Percentiles rank a stretch among this genome's conserved stretches.
These are phyloP conservation scores for Acacia crassicarpa DNA, from an alignment of 306 rosid species.

Conservation along the genomic window DNA sequence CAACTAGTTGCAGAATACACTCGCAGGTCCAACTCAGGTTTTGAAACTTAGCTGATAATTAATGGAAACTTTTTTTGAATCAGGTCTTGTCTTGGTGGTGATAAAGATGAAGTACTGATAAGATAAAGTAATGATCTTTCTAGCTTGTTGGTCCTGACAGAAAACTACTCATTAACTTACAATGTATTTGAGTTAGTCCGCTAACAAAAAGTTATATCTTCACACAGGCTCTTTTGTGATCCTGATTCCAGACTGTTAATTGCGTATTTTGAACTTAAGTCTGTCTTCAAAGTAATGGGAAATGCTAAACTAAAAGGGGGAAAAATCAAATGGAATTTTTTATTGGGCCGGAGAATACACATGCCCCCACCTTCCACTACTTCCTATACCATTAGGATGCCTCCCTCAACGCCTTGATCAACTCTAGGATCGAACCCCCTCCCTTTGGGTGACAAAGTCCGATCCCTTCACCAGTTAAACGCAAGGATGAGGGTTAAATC, in stretches of 20 bases:
- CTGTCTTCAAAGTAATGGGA: background rate
- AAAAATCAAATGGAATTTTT: background rate
- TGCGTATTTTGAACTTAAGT: background rate
- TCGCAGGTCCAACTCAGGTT: slow-evolving; percentile 35
- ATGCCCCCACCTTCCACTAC: too few relatives aligned
- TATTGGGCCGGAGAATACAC: too few relatives aligned
- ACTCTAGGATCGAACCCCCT: too few relatives aligned
- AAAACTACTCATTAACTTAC: background rate
- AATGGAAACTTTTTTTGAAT: slow-evolving; percentile 33
- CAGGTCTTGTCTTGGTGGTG: background rate
- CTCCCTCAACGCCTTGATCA: too few relatives aligned
- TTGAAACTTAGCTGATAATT: slow-evolving; percentile 36
- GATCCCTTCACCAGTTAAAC: too few relatives aligned
- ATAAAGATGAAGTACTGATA: background rate
- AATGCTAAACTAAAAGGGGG: background rate
- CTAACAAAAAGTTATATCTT: background rate
- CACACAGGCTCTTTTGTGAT: background rate
- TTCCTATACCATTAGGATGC: too few relatives aligned
- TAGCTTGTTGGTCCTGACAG: background rate
- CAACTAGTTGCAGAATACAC: slow-evolving; percentile 49
- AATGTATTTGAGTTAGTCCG: background rate
- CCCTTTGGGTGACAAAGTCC: too few relatives aligned
- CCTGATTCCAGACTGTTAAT: background rate
- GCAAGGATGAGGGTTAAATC: too few relatives aligned
- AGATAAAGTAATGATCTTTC: background rate